Conservation (phyloP, 2,329 filamentous ascomycete species). For the Rutstroemia sp. region DNA sequence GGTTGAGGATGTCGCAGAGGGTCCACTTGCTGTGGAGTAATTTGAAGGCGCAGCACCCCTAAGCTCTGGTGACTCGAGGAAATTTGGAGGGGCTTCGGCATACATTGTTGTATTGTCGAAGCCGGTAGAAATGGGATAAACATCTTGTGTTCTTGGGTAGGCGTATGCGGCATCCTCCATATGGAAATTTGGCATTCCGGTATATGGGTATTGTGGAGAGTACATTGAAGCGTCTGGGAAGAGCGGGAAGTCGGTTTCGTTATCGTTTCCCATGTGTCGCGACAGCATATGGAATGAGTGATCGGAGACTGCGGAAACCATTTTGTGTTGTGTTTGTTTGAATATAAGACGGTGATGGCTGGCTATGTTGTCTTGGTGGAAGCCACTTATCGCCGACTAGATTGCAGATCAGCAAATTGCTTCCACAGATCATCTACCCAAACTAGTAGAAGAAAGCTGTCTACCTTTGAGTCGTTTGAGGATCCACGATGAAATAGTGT, state of each 20-base stretch:
- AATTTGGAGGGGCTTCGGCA: constrained; percentile 30
- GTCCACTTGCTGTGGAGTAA: constrained; percentile 28
- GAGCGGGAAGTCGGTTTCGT: constrained; percentile 34
- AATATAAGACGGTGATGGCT: constrained; percentile 39
- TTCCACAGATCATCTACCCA: neutral
- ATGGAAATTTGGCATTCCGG: constrained; percentile 37
- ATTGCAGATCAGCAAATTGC: constrained; percentile 12
- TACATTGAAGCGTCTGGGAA: constrained; percentile 41
- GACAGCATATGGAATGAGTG: constrained; percentile 80
- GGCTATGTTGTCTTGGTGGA: constrained; percentile 16
- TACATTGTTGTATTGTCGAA: constrained; percentile 42
- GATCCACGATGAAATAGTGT: constrained; percentile 12
- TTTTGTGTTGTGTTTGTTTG: constrained; percentile 52
- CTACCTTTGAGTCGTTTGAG: constrained; percentile 15
- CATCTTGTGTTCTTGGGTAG: constrained; percentile 24
- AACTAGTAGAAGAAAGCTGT: neutral
- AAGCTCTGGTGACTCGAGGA: constrained; percentile 26
- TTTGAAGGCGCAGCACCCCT: constrained; percentile 24
- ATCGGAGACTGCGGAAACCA: constrained; percentile 65
- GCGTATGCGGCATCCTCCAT: constrained; percentile 34
- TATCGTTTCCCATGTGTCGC: constrained; percentile 44
- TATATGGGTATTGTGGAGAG: constrained; percentile 40
- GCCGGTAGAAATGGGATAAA: constrained; percentile 35
- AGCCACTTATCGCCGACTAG: constrained; percentile 22
- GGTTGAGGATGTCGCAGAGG: constrained; percentile 28